A percentile compares a stretch with the other conserved stretches of the same genome.
Evolutionary conservation across 2,329 filamentous ascomycete species (phyloP).

Genomic region (Beauveria rudraprayagi): DNA sequence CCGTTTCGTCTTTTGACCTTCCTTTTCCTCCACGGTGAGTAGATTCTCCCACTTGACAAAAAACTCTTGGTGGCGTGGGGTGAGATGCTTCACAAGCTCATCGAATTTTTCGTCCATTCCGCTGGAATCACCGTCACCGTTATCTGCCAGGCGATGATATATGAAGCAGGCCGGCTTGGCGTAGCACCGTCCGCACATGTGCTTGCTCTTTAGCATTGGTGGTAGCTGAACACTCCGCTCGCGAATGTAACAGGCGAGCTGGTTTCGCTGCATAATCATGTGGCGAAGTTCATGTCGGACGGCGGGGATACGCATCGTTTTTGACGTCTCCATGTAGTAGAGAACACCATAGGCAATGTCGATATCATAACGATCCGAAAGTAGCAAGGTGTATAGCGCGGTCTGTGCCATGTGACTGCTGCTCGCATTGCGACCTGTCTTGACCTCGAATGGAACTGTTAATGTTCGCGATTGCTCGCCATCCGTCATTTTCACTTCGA

Average conservation of each 20-base stretch:
- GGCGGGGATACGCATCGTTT: slow-evolving; percentile 76
- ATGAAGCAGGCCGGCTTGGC: slow-evolving; percentile 86
- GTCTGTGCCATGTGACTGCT: slow-evolving; percentile 87
- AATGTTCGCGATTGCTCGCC: slow-evolving; percentile 57
- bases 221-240: slow-evolving; percentile 74
- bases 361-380: slow-evolving; percentile 92
- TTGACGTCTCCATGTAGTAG: slow-evolving; percentile 90
- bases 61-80: slow-evolving; percentile 65
- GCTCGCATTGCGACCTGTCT: slow-evolving; percentile 81
- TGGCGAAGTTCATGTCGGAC: slow-evolving; percentile 83
- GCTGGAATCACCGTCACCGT: slow-evolving; percentile 72
- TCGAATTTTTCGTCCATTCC: slow-evolving; percentile 76
- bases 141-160: slow-evolving; percentile 84
- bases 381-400: slow-evolving; percentile 81
- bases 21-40: slow-evolving; percentile 88
- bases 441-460: slow-evolving; percentile 89
- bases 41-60: slow-evolving; percentile 93
- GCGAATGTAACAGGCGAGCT: slow-evolving; percentile 75
- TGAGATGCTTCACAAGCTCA: slow-evolving; percentile 71
- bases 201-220: slow-evolving; percentile 74
- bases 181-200: slow-evolving; percentile 80
- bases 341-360: slow-evolving; percentile 83
- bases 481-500: slow-evolving; percentile 77
- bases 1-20: slow-evolving; percentile 75
- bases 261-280: slow-evolving; percentile 94